Conservation (phyloP, 2,329 filamentous ascomycete genomes). For the Diaporthe longicolla region DNA sequence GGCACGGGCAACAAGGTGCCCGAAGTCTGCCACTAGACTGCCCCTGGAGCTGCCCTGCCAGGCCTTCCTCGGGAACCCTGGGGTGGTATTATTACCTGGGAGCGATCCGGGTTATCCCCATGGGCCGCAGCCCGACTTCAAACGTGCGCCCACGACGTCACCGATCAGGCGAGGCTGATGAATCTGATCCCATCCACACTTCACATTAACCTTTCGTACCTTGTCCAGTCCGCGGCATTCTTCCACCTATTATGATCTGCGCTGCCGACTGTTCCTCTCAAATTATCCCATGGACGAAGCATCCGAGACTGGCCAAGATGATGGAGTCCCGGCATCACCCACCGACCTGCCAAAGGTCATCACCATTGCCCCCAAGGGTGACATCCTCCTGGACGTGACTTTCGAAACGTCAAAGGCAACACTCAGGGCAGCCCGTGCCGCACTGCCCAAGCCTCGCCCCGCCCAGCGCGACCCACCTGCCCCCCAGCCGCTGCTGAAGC, state of each 20-base stretch:
- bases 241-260: slow-evolving; percentile 31
- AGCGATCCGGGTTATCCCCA: slow-evolving; percentile 26
- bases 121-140: slow-evolving; percentile 4
- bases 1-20: background rate
- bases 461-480: slow-evolving; percentile 41
- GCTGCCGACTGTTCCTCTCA: slow-evolving; percentile 10
- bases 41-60: no score
- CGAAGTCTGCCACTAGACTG: no score
- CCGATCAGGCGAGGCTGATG: slow-evolving; percentile 30
- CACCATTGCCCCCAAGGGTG: slow-evolving; percentile 69
- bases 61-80: background rate
- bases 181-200: slow-evolving; percentile 19
- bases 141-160: slow-evolving; percentile 31
- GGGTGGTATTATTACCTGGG: background rate
- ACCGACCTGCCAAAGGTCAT: slow-evolving; percentile 55
- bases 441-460: slow-evolving; percentile 48
- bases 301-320: slow-evolving; percentile 44
- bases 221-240: background rate
- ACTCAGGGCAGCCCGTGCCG: slow-evolving; percentile 62
- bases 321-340: slow-evolving; percentile 44
- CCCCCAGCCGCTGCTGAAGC: slow-evolving; percentile 52
- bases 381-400: slow-evolving; percentile 76
- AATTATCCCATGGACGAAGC: slow-evolving; percentile 45
- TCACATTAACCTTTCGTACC: background rate
- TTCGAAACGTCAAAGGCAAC: slow-evolving; percentile 72